Base-by-base conservation (phyloP, 345 rosid genomes). In the Salix brachista region DNA sequence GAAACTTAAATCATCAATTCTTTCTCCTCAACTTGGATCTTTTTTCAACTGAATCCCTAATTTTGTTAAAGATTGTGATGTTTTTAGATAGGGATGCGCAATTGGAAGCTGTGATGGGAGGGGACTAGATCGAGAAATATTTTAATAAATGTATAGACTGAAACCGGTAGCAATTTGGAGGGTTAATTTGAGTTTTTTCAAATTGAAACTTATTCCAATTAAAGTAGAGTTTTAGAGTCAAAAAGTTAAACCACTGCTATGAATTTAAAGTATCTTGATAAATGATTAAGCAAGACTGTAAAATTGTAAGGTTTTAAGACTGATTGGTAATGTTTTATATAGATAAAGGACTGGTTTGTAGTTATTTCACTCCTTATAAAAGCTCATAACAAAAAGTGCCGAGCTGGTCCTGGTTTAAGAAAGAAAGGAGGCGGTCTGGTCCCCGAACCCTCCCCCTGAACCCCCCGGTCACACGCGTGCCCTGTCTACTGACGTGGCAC, bases 401-500 rank as follows among this genome's bases (percentile, higher is more conserved):
- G 21, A 66, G 79, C 74, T 75, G 84, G 82, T 77, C 69, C 75
- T 58, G 75, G 78, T 70, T 39, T 17, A 67, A 41, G 18, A 36
- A 36, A n/a, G 50, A 2, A 69, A 16, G 17, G 54, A 10, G 21
- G 44, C 37, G 23, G 32, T 28, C 13, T 32, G 69, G 42, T 19
- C 23, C 71, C 30, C 5, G 42, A 41, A 42, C 19, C 19, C 54
- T 10, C 21, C 48, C 10, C 26, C 0, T 21, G 42, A 70, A 23
- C 42, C 48, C 79, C 75, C 82, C 76, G 81, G 86, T 81, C 78
- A 80, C 79, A 78, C 79, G 91, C 76, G 65, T 58, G 76, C 73
- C 52, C 23, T 81, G 87, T 83, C 77, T 86, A 78, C 77, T 80
- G 72, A 69, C 85, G 85, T 82, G 91, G 82, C 83, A 54, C 30